Evolutionary conservation across 208 protist genomes (phyloP).

Genomic region (Strigomonas galati): DNA sequence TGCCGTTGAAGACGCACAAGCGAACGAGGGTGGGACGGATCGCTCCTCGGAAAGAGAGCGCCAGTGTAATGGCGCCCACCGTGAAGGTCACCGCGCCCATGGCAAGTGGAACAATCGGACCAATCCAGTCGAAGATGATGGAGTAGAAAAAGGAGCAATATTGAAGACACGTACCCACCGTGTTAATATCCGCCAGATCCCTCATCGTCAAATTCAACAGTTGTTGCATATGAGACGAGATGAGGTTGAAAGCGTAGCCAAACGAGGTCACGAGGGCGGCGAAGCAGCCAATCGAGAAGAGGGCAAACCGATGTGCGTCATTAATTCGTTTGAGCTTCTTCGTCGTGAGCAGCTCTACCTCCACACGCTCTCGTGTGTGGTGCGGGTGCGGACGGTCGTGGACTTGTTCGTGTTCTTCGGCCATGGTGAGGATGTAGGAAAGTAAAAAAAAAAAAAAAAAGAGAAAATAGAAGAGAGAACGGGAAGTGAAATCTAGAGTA

Average conservation of each 20-base stretch:
- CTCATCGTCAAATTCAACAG: slow-evolving; percentile 26
- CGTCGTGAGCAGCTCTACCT: slow-evolving; percentile 12
- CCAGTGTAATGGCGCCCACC: slow-evolving; percentile 27
- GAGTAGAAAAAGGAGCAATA: slow-evolving; percentile 36
- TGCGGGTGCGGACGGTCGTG: background rate
- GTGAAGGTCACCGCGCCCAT: slow-evolving; percentile 28
- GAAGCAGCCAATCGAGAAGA: slow-evolving; percentile 18
- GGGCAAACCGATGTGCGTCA: slow-evolving; percentile 12
- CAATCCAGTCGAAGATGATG: slow-evolving; percentile 51
- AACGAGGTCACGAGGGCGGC: slow-evolving; percentile 27
- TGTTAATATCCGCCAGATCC: slow-evolving; percentile 53
- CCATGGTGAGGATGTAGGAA: background rate
- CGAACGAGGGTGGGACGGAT: slow-evolving; percentile 30
- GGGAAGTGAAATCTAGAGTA: background rate
- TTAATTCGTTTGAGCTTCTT: slow-evolving; percentile 13
- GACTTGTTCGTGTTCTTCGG: too few species aligned
- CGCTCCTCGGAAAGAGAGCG: slow-evolving; percentile 36
- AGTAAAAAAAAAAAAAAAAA: slow-evolving; percentile 15
- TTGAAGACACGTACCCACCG: slow-evolving; percentile 27
- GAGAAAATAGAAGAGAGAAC: background rate
- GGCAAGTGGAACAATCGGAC: slow-evolving; percentile 29
- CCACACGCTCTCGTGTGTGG: background rate
- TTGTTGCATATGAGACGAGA: slow-evolving; percentile 11
- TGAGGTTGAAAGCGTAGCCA: slow-evolving; percentile 37
- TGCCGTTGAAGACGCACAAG: slow-evolving; percentile 21